Base-by-base conservation (phyloP, 2,329 filamentous ascomycete species). In the Ilyonectria sp. region DNA sequence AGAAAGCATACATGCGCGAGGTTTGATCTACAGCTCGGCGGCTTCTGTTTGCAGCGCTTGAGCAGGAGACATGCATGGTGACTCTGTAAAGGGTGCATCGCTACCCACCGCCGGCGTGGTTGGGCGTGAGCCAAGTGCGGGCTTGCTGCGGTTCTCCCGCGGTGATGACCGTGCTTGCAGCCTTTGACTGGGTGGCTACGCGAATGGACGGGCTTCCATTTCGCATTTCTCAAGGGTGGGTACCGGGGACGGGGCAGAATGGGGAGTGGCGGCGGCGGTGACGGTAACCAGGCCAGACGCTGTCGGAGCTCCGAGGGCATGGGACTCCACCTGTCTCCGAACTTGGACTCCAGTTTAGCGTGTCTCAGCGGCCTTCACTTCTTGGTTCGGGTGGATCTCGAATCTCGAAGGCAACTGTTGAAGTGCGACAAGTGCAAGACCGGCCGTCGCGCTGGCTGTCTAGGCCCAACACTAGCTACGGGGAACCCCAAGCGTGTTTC, bases 181-280 rank as follows among this genome's bases (percentile, higher is more conserved):
- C 29, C 11, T 53, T 21, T 35, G 4, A 21, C 29, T 53, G 50
- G 31, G 29, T 21, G 50, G 31, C 35, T 53, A 53, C 50, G 50
- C 50, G 50, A 53, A 15, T 53, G n/a, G 40, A 43, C 40, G 17
- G 33, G 31, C n/a, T 35, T 19, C n/a, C n/a, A 21, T 53, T 33
- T 53, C 49, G 49, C 50, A 35, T 21, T 35, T 37, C 31, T 53
- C 31, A 9, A 21, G 29, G 11, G 29, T 35, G n/a, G 50, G 9
- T 21, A 35, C 19, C 50, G 50, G 49, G n/a, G 31, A 31, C n/a
- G 47, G n/a, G 31, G 50, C 29, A 31, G 50, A 53, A 53, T 53
- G 50, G 31, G 26, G 26, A 29, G 29, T 33, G 17, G 31, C n/a
- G 31, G 6, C 29, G 19, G 31, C 50, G 29, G 29, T 9, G 50